phyloP scores from a whole-genome alignment of 192 early-diverging fungal genomes.

The Gamsiella multidivaricata region DNA sequence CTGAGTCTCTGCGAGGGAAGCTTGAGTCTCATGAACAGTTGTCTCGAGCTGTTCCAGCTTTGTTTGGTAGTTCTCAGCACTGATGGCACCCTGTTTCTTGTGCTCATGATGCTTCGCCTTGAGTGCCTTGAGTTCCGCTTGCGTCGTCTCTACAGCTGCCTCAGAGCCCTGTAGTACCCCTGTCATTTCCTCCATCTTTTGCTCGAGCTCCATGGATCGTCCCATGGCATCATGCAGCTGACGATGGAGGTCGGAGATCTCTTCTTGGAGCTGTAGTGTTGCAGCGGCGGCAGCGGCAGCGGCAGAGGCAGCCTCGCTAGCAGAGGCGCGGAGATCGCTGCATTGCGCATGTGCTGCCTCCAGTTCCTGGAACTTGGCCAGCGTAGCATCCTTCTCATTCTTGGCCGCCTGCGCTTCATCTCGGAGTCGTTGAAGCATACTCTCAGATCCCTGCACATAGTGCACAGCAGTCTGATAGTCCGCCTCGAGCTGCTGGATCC shows the following conservation, averaged over 20 bases:
- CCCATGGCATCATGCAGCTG: slow-evolving; percentile 46
- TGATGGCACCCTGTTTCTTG: slow-evolving; percentile 35
- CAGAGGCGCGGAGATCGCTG: background rate
- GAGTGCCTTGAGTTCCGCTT: slow-evolving; percentile 23
- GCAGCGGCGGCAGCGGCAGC: slow-evolving; percentile 6
- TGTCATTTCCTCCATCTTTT: slow-evolving; percentile 32
- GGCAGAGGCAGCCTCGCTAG: slow-evolving; percentile 1
- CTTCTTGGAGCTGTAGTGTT: slow-evolving; percentile 28
- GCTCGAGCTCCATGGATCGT: slow-evolving; percentile 43
- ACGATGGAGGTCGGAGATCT: slow-evolving; percentile 27
- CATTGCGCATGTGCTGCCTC: slow-evolving; percentile 15
- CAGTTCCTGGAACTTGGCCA: slow-evolving; percentile 8
- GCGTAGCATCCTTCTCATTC: slow-evolving; percentile 8
- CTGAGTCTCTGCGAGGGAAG: slow-evolving; percentile 26
- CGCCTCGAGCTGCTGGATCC: slow-evolving; percentile 54
- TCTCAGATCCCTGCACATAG: slow-evolving; percentile 53
- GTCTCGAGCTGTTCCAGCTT: slow-evolving; percentile 22
- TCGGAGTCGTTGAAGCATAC: slow-evolving; percentile 50
- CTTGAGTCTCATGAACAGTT: slow-evolving; percentile 17
- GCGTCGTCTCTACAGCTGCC: slow-evolving; percentile 8
- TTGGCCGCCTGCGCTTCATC: slow-evolving; percentile 44
- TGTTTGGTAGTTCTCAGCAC: slow-evolving; percentile 9
- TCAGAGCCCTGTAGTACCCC: slow-evolving; percentile 28
- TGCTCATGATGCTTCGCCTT: slow-evolving; percentile 52
- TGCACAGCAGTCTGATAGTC: slow-evolving; percentile 59